phyloP scores from a whole-genome alignment of 2,329 filamentous ascomycete genomes.

The Myriosclerotinia scirpicola region DNA sequence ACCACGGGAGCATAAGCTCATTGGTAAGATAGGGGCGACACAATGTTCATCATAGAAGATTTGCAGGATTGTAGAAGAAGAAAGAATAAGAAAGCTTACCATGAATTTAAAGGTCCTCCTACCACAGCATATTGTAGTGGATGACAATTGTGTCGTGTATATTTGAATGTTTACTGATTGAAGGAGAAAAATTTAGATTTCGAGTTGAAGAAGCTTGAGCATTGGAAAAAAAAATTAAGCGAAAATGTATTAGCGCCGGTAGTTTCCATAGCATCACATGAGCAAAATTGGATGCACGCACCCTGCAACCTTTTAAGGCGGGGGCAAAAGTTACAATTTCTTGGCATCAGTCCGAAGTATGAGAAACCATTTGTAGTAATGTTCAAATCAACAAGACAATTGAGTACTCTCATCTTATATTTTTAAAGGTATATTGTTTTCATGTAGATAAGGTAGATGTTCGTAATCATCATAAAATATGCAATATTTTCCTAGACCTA shows the following conservation, averaged over 20 bases:
- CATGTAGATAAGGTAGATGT: background rate
- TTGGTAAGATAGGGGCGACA: conserved; percentile 61
- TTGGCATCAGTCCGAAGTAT: background rate
- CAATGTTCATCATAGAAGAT: conserved; percentile 52
- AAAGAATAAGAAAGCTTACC: conserved; percentile 23
- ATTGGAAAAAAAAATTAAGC: conserved; percentile 15
- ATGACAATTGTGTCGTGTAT: conserved; percentile 8
- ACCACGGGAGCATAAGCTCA: conserved; percentile 48
- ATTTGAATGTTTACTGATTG: background rate
- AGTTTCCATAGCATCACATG: conserved; percentile 13
- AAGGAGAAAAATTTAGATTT: background rate
- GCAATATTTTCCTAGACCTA: conserved; percentile 11
- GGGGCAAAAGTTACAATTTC: background rate
- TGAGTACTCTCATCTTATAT: background rate
- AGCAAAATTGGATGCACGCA: conserved; percentile 5
- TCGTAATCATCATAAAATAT: background rate
- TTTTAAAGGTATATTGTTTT: background rate
- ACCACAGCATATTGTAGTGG: background rate
- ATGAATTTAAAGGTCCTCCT: conserved; percentile 11
- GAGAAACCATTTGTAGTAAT: background rate
- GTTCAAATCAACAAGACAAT: background rate
- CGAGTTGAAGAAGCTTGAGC: conserved; percentile 14
- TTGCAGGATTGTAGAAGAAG: background rate
- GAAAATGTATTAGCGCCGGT: conserved; percentile 17
- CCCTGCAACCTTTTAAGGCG: background rate